Conservation (phyloP, 805 yeast genomes). For the Spathaspora sp. region DNA sequence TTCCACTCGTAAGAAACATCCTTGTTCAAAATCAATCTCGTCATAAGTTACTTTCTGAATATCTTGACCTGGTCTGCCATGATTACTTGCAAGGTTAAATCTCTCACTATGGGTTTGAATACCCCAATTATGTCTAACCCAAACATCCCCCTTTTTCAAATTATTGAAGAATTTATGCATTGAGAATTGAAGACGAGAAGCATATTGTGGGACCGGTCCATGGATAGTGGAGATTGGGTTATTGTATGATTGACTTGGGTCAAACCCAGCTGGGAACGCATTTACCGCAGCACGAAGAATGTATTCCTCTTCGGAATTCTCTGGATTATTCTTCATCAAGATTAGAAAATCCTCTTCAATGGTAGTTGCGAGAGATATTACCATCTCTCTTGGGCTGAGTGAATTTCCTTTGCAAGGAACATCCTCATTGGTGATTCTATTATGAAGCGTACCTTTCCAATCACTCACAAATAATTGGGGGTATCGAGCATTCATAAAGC, state of each 20-base stretch:
- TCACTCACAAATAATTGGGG: constrained; percentile 47
- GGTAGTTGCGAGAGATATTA: constrained; percentile 25
- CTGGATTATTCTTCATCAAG: constrained; percentile 39
- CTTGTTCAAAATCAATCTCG: constrained; percentile 33
- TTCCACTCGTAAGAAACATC: constrained; percentile 32
- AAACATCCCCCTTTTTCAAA: constrained; percentile 49
- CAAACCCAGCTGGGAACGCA: constrained; percentile 72
- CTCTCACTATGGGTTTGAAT: constrained; percentile 53
- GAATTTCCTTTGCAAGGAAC: constrained; percentile 26
- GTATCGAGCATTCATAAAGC: constrained; percentile 43
- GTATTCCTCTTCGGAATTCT: constrained; percentile 50
- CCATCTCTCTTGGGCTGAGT: constrained; percentile 16
- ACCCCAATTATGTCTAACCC: constrained; percentile 68
- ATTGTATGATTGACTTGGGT: constrained; percentile 52
- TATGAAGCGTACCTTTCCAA: constrained; percentile 21
- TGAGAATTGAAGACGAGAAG: constrained; percentile 49
- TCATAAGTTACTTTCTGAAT: constrained; percentile 16
- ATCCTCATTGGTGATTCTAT: constrained; percentile 37
- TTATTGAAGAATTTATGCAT: constrained; percentile 67
- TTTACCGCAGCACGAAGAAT: constrained; percentile 52
- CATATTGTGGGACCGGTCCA: constrained; percentile 69
- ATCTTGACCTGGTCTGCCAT: constrained; percentile 28
- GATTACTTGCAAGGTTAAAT: constrained; percentile 27
- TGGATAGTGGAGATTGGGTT: constrained; percentile 59
- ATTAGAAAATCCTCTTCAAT: constrained; percentile 66